phyloP scores from a whole-genome alignment of 176 grass and related monocot species.

The Alloteropsis semialata region DNA sequence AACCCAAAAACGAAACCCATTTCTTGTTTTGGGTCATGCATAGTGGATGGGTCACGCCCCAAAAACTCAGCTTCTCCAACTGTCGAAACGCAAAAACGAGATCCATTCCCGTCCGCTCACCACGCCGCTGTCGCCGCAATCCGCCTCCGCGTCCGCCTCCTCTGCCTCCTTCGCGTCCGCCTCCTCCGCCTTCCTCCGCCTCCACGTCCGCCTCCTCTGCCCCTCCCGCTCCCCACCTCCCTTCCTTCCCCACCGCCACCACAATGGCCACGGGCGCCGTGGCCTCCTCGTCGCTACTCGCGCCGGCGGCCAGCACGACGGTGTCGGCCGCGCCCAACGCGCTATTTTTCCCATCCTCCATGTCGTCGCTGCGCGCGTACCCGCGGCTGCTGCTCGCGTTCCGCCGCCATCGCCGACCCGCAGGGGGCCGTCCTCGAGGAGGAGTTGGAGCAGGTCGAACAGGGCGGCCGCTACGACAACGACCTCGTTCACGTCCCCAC shows the following conservation, averaged over 20 bases:
- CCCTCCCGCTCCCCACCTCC: neutral
- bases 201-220: slow-evolving; percentile 27
- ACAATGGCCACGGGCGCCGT: slow-evolving; percentile 35
- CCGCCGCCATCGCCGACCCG: slow-evolving; percentile 44
- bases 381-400: slow-evolving; percentile 36
- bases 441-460: neutral
- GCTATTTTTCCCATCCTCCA: slow-evolving; percentile 41
- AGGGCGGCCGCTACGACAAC: slow-evolving; percentile 25
- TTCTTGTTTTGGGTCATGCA: no score
- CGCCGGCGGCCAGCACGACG: slow-evolving; percentile 7
- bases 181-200: no score
- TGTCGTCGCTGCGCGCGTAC: slow-evolving; percentile 44
- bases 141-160: no score
- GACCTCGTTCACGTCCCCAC: slow-evolving; percentile 48
- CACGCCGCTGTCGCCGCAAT: no score
- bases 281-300: slow-evolving; percentile 41
- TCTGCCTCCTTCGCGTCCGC: no score
- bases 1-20: no score
- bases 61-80: no score
- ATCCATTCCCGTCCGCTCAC: no score
- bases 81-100: no score
- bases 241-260: neutral
- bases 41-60: no score
- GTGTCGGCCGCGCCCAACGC: slow-evolving; percentile 1
- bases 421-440: slow-evolving; percentile 45